phyloP scores from a whole-genome alignment of 768 basidiomycete genomes.

The Hypsizygus marmoreus region DNA sequence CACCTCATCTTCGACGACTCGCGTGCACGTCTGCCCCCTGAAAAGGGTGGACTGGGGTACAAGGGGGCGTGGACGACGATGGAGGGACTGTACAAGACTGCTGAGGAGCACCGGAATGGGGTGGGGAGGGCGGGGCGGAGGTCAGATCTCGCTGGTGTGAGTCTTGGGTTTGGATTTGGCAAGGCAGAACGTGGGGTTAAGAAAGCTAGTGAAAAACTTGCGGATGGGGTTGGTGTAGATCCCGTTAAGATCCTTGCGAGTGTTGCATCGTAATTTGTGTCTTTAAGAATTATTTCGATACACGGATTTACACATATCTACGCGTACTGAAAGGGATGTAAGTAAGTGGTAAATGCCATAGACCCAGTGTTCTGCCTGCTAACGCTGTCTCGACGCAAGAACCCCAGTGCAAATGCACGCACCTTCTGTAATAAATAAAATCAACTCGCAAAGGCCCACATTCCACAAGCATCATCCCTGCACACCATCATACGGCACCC shows the following conservation, averaged over 20 bases:
- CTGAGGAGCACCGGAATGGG: constrained; percentile 46
- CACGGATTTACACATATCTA: too few relatives aligned
- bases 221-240: constrained; percentile 26
- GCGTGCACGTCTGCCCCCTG: constrained; percentile 55
- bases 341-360: too few relatives aligned
- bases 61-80: constrained; percentile 57
- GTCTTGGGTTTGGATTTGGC: constrained; percentile 39
- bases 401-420: too few relatives aligned
- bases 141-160: constrained; percentile 45
- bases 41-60: constrained; percentile 67
- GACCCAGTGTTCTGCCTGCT: too few relatives aligned
- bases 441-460: too few relatives aligned
- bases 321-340: too few relatives aligned
- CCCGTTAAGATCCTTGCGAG: constrained; percentile 32
- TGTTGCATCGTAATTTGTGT: too few relatives aligned
- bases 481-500: too few relatives aligned
- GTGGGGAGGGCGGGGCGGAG: constrained; percentile 38
- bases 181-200: constrained; percentile 29
- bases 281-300: too few relatives aligned
- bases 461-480: too few relatives aligned
- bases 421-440: too few relatives aligned
- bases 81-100: constrained; percentile 59
- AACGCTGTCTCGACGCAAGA: too few relatives aligned
- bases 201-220: constrained; percentile 29
- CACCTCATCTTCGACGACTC: constrained; percentile 69